Evolutionary conservation across 2,329 filamentous ascomycete genomes (phyloP).

Genomic region (Xylaria sp.): DNA sequence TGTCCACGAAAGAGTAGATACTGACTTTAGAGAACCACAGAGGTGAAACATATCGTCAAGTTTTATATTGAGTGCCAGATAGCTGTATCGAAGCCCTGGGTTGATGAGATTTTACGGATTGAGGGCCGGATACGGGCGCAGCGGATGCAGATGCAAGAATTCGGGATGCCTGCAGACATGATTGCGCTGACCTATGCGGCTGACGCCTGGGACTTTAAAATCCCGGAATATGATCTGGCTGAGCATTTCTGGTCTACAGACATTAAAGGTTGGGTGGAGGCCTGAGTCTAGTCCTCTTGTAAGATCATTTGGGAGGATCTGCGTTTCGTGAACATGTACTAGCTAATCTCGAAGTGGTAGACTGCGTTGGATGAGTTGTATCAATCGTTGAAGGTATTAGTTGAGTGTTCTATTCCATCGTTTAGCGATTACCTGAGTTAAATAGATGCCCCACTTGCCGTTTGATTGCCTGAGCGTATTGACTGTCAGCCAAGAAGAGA

Average conservation of each 20-base stretch:
- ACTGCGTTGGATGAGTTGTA: too few species aligned
- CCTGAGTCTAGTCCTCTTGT: background rate
- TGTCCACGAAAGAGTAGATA: too few species aligned
- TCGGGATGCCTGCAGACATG: background rate
- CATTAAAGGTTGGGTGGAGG: background rate
- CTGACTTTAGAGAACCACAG: too few species aligned
- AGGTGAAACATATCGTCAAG: background rate
- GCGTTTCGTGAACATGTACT: too few species aligned
- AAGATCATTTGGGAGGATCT: too few species aligned
- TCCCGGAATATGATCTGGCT: conserved; percentile 6
- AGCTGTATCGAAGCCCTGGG: conserved; percentile 7
- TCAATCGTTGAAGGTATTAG: too few species aligned
- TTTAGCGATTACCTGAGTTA: too few species aligned
- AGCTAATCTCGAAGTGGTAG: too few species aligned
- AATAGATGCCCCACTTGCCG: too few species aligned
- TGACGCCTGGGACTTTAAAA: conserved; percentile 7
- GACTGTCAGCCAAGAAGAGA: too few species aligned
- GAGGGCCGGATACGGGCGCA: background rate
- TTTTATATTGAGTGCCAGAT: background rate
- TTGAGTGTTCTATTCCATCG: too few species aligned
- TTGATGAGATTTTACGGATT: conserved; percentile 15
- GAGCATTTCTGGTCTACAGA: background rate
- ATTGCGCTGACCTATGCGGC: background rate
- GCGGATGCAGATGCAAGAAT: background rate
- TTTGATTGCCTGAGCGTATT: too few species aligned